Base-by-base conservation (phyloP, 164 flowering plant species). In the Chimonanthus praecox region DNA sequence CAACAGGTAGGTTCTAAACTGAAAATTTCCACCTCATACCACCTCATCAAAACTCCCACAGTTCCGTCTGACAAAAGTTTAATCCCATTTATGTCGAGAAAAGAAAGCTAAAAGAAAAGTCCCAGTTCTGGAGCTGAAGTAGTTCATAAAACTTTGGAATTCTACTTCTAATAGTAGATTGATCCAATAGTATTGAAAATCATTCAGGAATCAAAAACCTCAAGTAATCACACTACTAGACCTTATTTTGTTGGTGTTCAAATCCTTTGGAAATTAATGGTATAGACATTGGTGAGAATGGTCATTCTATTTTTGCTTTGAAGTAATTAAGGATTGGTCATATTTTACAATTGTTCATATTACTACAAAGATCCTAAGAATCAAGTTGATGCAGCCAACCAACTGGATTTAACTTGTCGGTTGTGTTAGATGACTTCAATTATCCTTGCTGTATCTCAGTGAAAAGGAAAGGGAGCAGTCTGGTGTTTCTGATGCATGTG, bases 381-480 rank as follows among this genome's bases (percentile, higher is more conserved):
- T 3, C 4, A 63, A 9, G 46, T 20, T 3, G 43, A 21, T 63
- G 9, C 10, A 63, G 15, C 44, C 33, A 63, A 63, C 44, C 33
- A 63, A 63, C 7, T 20, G 44, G 13, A 4, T 63, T 20, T 8
- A 33, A n/a, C 44, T 63, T 21, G 66, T 33, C 46, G 3, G 43
- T 63, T n/a, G 46, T 44, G 4, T 54, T 54, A 21, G 10, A 4
- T 63, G 9, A 7, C 5, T 70, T 51, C 54, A 18, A 69, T 11
- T 47, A 7, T 76, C 46, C 73, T 47, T 58, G n/a, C 66, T 47
- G 54, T 67, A 1, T 77, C 76, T 75, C 85, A 96, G 99, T 86
- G 99, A 96, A 80, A 89, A 85, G 80, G 99, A 96, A 82, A 85
- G 99, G 82, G 83, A 90, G 82, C 91, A 86, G 71, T 84, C 83